A percentile compares a stretch with the other conserved stretches of the same genome.
Evolutionary conservation across 148 eudicot genomes (phyloP).

Genomic region (Limonium bicolor): DNA sequence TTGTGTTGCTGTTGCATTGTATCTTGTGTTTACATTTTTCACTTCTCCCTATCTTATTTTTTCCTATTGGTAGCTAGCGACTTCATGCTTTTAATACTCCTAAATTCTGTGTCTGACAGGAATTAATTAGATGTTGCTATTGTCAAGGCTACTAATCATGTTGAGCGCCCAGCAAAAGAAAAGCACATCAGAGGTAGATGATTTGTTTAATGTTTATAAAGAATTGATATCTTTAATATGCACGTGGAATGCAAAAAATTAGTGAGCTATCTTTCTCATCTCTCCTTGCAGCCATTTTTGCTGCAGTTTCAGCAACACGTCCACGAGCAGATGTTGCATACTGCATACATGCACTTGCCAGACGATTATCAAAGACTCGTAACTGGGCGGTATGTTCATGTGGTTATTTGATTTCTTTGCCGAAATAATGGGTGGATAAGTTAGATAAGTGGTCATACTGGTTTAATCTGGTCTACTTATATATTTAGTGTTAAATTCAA

Average conservation of each 20-base stretch:
- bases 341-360: slow-evolving; percentile 85
- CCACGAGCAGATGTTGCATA: slow-evolving; percentile 93
- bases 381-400: slow-evolving; percentile 99
- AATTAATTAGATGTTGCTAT: slow-evolving; percentile 83
- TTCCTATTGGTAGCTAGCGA: no score
- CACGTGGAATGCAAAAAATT: no score
- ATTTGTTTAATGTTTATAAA: no score
- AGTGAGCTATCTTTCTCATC: no score
- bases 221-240: no score
- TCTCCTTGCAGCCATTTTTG: no score
- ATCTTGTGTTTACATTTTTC: neutral
- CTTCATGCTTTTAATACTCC: neutral
- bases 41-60: neutral
- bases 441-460: no score
- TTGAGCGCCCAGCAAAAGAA: slow-evolving; percentile 89
- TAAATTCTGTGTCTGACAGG: neutral
- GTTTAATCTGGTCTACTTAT: no score
- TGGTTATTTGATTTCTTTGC: no score
- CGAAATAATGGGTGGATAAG: no score
- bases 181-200: slow-evolving; percentile 69
- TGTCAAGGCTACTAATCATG: slow-evolving; percentile 91
- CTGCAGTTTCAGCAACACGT: slow-evolving; percentile 55
- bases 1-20: neutral
- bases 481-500: no score
- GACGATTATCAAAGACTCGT: slow-evolving; percentile 80